A percentile compares a stretch with the other conserved stretches of the same genome.
Conservation (phyloP, 2,329 filamentous ascomycete genomes). For the Capronia coronata region DNA sequence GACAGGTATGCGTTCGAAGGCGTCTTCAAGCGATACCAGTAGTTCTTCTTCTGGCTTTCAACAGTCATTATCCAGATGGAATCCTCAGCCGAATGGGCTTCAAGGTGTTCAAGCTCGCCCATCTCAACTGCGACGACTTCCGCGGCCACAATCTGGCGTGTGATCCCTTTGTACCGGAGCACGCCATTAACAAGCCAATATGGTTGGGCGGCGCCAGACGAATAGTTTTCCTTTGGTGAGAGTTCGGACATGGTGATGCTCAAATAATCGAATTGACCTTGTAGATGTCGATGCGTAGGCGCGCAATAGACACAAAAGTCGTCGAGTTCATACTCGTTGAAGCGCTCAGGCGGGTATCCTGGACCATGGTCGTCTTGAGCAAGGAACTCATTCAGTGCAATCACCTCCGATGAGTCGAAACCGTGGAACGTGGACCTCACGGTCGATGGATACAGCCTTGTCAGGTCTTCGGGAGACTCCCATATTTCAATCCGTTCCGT, state of each 20-base stretch:
- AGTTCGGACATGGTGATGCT: background rate
- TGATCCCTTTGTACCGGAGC: constrained; percentile 41
- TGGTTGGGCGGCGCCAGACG: background rate
- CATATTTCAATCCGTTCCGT: background rate
- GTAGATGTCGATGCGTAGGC: constrained; percentile 47
- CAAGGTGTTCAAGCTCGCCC: constrained; percentile 55
- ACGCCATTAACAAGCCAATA: constrained; percentile 52
- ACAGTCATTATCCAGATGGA: constrained; percentile 56
- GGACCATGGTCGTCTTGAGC: background rate
- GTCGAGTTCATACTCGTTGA: constrained; percentile 48
- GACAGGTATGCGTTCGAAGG: constrained; percentile 57
- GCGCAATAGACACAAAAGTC: constrained; percentile 57
- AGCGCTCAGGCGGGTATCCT: constrained; percentile 14
- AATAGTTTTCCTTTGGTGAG: background rate
- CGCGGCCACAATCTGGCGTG: constrained; percentile 49
- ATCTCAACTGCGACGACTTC: constrained; percentile 56
- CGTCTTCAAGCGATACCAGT: constrained; percentile 58
- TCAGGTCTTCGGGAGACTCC: constrained; percentile 11
- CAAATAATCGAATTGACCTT: constrained; percentile 39
- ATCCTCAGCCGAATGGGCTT: constrained; percentile 43
- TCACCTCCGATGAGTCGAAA: background rate
- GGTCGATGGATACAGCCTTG: constrained; percentile 5
- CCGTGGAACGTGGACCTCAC: background rate
- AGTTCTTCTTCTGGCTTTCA: constrained; percentile 29
- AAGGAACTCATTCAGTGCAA: background rate